These are phyloP conservation scores for Trichosanthes truncata DNA, from an alignment of 306 rosid genomes.

Conservation along the genomic window DNA sequence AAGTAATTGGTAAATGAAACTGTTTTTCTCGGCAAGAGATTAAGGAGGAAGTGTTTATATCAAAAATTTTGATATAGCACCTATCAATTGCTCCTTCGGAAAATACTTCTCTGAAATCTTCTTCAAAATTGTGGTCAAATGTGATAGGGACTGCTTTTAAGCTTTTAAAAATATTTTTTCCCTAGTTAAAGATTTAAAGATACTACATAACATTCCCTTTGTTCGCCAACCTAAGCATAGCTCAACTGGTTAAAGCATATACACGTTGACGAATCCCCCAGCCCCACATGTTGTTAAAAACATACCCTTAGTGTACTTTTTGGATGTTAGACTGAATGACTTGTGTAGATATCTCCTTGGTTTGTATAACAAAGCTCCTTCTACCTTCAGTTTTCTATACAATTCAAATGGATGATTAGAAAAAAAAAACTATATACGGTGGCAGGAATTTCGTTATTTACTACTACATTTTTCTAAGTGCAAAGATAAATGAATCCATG, in stretches of 20 bases:
- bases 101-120: background rate
- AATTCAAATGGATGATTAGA: background rate
- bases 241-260: too few relatives aligned
- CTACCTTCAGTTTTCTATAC: background rate
- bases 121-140: background rate
- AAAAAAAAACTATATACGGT: background rate
- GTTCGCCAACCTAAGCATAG: too few relatives aligned
- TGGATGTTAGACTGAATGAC: background rate
- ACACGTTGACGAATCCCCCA: too few relatives aligned
- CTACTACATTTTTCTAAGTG: background rate
- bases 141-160: background rate
- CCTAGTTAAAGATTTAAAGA: background rate
- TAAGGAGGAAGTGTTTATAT: background rate
- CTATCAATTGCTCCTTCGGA: background rate
- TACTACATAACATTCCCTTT: background rate
- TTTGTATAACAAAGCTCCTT: too few relatives aligned
- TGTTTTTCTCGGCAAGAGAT: background rate
- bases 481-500: background rate
- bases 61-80: background rate
- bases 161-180: background rate
- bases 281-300: background rate
- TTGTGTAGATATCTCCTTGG: background rate
- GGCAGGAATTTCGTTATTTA: background rate
- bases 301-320: background rate
- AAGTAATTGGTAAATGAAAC: background rate